Conservation (phyloP, 2,329 filamentous ascomycete genomes). For the Furcasterigmium sp. region DNA sequence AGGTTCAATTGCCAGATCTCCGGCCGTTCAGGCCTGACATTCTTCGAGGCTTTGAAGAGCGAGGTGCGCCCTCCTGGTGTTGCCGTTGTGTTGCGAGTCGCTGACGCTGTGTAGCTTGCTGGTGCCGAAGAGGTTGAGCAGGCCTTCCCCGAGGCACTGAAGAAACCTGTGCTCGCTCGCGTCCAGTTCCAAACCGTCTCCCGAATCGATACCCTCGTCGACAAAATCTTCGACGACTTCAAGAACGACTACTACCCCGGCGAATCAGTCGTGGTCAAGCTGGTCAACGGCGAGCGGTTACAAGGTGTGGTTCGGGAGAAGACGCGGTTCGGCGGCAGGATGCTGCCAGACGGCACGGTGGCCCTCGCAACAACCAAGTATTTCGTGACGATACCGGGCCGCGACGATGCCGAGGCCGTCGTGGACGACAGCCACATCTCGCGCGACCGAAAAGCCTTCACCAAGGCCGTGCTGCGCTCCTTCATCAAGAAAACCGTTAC, state of each 20-base stretch:
- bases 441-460: conserved; percentile 87
- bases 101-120: conserved; percentile 47
- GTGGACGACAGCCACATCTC: conserved; percentile 77
- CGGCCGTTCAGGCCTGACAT: conserved; percentile 83
- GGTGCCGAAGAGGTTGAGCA: conserved; percentile 87
- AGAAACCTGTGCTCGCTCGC: conserved; percentile 82
- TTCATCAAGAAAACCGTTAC: conserved; percentile 96
- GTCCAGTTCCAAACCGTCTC: conserved; percentile 89
- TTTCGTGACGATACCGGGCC: conserved; percentile 68
- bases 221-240: conserved; percentile 70
- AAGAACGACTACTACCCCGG: conserved; percentile 88
- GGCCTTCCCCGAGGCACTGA: conserved; percentile 84
- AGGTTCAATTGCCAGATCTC: conserved; percentile 95
- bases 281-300: conserved; percentile 62
- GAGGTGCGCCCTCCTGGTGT: conserved; percentile 57
- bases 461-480: conserved; percentile 85
- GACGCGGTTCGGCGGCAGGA: conserved; percentile 63
- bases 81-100: conserved; percentile 1
- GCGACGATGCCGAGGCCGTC: conserved; percentile 66
- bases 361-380: conserved; percentile 73
- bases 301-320: conserved; percentile 81
- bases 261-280: conserved; percentile 71
- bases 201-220: conserved; percentile 76
- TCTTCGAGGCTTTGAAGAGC: conserved; percentile 87
- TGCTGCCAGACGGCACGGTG: conserved; percentile 62